These are phyloP conservation scores for Rosa multiflora DNA, from an alignment of 306 rosid genomes.

Conservation along the genomic window DNA sequence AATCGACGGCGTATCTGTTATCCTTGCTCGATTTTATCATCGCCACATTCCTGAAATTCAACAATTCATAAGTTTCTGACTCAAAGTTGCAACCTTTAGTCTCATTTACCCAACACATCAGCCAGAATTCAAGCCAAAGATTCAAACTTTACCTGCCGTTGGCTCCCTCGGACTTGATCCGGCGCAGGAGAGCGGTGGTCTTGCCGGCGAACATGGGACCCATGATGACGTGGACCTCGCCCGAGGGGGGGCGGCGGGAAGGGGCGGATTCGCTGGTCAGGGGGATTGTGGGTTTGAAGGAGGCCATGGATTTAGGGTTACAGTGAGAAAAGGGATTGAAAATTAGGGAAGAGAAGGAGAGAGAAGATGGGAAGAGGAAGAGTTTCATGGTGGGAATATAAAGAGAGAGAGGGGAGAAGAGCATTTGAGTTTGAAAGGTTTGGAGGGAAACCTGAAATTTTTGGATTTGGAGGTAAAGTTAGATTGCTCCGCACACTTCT, in stretches of 20 bases:
- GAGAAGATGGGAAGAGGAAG: background rate
- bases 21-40: conserved; percentile 88
- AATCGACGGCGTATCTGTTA: conserved; percentile 67
- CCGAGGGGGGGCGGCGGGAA: conserved; percentile 28
- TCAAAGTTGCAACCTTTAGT: background rate
- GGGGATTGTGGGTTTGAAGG: conserved; percentile 35
- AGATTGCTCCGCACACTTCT: background rate
- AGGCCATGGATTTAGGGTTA: conserved; percentile 39
- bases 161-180: conserved; percentile 61
- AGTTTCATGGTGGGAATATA: conserved; percentile 16
- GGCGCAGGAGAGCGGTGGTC: conserved; percentile 84
- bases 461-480: conserved; percentile 15
- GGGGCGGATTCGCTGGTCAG: conserved; percentile 14
- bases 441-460: conserved; percentile 39
- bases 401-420: conserved; percentile 12
- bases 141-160: conserved; percentile 49
- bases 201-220: conserved; percentile 99
- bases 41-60: conserved; percentile 57
- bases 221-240: conserved; percentile 82
- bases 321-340: background rate
- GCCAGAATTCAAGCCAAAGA: background rate
- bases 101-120: background rate
- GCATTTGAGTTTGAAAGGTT: conserved; percentile 24
- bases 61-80: background rate
- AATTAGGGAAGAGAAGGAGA: conserved; percentile 6